A percentile compares a stretch with the other conserved stretches of the same genome.
Evolutionary conservation across 345 rosid genomes (phyloP).

Genomic region (Syzygium oleosum): DNA sequence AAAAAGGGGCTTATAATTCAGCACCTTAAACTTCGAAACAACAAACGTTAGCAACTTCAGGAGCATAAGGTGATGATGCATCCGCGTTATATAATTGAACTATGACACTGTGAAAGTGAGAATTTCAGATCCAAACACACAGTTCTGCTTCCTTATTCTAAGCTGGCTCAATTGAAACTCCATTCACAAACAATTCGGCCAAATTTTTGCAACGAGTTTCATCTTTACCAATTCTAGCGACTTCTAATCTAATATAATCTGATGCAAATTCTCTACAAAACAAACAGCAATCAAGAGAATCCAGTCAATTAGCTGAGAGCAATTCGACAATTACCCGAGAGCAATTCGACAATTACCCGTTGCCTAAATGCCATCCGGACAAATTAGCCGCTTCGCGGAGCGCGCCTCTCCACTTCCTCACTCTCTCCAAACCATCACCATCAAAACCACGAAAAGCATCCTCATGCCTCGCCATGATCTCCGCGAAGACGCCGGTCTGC

Average conservation of each 20-base stretch:
- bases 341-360: neutral
- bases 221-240: neutral
- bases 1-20: neutral
- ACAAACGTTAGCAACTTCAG: neutral
- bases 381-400: slow-evolving; percentile 3
- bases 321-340: neutral
- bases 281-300: neutral
- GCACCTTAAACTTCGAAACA: neutral
- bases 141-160: neutral
- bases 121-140: neutral
- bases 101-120: neutral
- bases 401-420: slow-evolving; percentile 8
- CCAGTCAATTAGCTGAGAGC: neutral
- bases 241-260: neutral
- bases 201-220: neutral
- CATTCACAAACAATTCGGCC: neutral
- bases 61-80: neutral
- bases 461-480: neutral
- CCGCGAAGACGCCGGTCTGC: neutral
- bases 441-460: neutral
- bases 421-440: neutral
- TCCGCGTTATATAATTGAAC: neutral
- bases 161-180: neutral
- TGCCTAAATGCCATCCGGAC: slow-evolving; percentile 6
- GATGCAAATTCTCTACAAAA: neutral